Conservation (phyloP, 306 rosid species). For the Hylodesmum podocarpum region DNA sequence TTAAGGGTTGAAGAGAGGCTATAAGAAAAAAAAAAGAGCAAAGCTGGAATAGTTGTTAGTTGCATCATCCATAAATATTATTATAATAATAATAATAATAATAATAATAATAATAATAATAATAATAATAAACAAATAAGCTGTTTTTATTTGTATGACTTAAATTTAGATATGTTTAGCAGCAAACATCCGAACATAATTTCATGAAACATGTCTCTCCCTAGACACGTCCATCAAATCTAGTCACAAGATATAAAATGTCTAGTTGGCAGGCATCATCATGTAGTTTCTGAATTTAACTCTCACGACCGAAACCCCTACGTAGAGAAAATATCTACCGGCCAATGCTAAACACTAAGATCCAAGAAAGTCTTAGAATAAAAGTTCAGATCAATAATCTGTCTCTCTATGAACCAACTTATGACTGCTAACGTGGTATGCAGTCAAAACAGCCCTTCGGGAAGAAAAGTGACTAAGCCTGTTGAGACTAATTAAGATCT, state of each 20-base stretch:
- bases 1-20: background rate
- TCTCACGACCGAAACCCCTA: background rate
- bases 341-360: background rate
- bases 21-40: background rate
- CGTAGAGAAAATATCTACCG: background rate
- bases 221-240: background rate
- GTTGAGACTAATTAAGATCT: slow-evolving; percentile 12
- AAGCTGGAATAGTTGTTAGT: background rate
- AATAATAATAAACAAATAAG: background rate
- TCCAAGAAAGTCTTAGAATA: background rate
- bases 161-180: background rate
- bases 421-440: background rate
- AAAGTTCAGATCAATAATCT: background rate
- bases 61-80: background rate
- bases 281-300: background rate
- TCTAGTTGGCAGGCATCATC: background rate
- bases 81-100: background rate
- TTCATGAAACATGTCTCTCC: background rate
- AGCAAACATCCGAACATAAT: background rate
- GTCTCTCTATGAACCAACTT: slow-evolving; percentile 10
- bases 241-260: background rate
- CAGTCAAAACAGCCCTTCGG: background rate
- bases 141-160: background rate
- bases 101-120: background rate
- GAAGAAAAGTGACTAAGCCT: slow-evolving; percentile 15